Base-by-base conservation (phyloP, 2,329 filamentous ascomycete species). In the Alternaria tenuissima region DNA sequence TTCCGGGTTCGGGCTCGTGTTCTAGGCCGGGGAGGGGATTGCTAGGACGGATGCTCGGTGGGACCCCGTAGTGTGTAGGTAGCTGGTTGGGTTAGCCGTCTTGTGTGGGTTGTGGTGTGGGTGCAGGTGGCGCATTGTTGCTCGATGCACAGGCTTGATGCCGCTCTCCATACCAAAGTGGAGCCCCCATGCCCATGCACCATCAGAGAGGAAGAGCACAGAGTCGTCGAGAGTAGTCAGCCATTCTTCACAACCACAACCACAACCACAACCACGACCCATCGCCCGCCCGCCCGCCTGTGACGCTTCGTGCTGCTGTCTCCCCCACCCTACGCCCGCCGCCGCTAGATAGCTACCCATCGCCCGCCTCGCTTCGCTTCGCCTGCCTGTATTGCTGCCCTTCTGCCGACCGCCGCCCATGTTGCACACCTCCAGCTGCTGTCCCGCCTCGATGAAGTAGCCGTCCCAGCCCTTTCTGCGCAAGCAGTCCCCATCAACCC, bases 361-460 rank as follows among this genome's bases (percentile, higher is more conserved):
- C 22, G 47, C 38, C 39, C 36, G 57, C 52, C 30, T 44, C 53
- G 54, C 43, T 28, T 55, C 53, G 51, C 36, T 36, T 42, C 42
- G 46, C 57, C 39, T 52, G 32, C 49, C 47, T 14, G 41, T 7
- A 24, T 7, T 52, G 53, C 57, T 43, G 46, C 51, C 28, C 41
- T 54, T 38, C 39, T 28, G 41, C 55, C 49, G 22, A 55, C 51
- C 55, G 49, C 62, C 56, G 65, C 67, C 66, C 61, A 70, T 70
- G 70, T 56, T 49, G 64, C 67, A 62, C 65, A 52, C 62, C 62
- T 56, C 61, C 59, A 61, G 59, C 68, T 54, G 57, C 46, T 67
- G 62, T 64, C 68, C 63, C 70, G 70, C 71, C 68, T 72, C 73
- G 65, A 78, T 78, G 76, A 76, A 77, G 76, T 74, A 76, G 72